Evolutionary conservation across 768 basidiomycete genomes (phyloP), one percentile per base, ranked within the genome.

Genomic region (Erythrobasidium yunnanense): DNA sequence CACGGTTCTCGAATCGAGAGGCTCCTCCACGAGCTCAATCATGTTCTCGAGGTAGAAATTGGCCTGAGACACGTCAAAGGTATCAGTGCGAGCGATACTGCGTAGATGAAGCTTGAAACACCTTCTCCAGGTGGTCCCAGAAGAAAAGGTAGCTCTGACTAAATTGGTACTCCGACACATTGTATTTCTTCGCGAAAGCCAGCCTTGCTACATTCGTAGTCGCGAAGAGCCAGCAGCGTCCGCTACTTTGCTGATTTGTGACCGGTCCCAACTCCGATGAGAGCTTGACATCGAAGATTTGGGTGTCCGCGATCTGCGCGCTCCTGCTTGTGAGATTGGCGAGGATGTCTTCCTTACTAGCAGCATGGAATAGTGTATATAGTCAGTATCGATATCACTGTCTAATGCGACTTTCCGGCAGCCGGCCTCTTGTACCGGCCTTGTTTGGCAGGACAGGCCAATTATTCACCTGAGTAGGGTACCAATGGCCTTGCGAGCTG

Each of bases 71-170:
- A 49, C 4, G 20, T 20, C 4, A 30, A 11, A 5, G 22, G 5
- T 22, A 25, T 23, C 20, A 2, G 56, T 30, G 50, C 66, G 57
- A 29, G 68, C 53, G 30, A 66, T 6, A 25, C 56, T 17, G 63
- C 65, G 77, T 88, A 91, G 78, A 90, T 90, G 50, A 84, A 79
- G 78, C 49, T 20, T 50, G 35, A 34, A 15, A 5, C 23, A 58
- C 56, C 56, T 58, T 95, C 80, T 92, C 90, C 54, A 96, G 83
- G 77, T 92, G 91, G 78, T 97, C 92, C 81, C 86, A 93, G 81
- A 96, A 92, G 81, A 91, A 92, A 1, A 69, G 57, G 69, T 74
- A 74, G 2, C 55, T 56, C 52, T 67, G 92, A 13, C 88, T 90
- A 20, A 92, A 83, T 77, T 97, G 84, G 77, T 96, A 93, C 66